These are phyloP conservation scores for Nakazawaea laoshanensis DNA, from an alignment of 805 yeast genomes.

Conservation along the genomic window DNA sequence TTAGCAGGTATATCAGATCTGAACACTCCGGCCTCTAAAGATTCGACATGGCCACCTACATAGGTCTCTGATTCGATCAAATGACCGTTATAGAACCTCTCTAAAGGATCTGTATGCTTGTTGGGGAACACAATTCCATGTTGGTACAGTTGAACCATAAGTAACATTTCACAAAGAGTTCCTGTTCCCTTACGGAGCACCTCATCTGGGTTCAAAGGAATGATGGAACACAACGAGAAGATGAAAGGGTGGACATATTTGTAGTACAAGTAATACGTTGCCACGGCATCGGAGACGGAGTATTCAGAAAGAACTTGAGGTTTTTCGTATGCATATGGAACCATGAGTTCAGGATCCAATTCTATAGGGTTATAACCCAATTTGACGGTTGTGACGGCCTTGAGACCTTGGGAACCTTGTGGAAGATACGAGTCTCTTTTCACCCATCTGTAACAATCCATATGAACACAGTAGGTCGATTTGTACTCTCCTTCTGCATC, in stretches of 20 bases:
- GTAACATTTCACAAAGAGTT: constrained; percentile 93
- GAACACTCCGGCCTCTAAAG: constrained; percentile 96
- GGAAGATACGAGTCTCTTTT: constrained; percentile 96
- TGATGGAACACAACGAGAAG: constrained; percentile 88
- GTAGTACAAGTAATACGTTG: constrained; percentile 91
- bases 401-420: constrained; percentile 97
- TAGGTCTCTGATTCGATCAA: constrained; percentile 90
- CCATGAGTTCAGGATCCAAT: constrained; percentile 95
- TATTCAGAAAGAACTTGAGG: constrained; percentile 93
- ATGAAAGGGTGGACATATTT: constrained; percentile 97
- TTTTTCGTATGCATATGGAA: constrained; percentile 90
- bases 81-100: constrained; percentile 92
- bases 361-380: constrained; percentile 95
- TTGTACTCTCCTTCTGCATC: constrained; percentile 90
- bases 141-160: constrained; percentile 92
- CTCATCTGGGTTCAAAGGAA: constrained; percentile 96
- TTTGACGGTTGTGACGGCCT: constrained; percentile 94
- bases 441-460: constrained; percentile 98
- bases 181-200: constrained; percentile 96
- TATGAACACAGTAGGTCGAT: constrained; percentile 85
- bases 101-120: constrained; percentile 90
- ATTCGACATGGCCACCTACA: constrained; percentile 98
- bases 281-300: constrained; percentile 99
- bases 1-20: constrained; percentile 75
- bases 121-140: constrained; percentile 77